Percentiles rank a stretch among this genome's conserved stretches.
phyloP scores from a whole-genome alignment of 2,329 filamentous ascomycete genomes.

The Hypoxylon sp. region DNA sequence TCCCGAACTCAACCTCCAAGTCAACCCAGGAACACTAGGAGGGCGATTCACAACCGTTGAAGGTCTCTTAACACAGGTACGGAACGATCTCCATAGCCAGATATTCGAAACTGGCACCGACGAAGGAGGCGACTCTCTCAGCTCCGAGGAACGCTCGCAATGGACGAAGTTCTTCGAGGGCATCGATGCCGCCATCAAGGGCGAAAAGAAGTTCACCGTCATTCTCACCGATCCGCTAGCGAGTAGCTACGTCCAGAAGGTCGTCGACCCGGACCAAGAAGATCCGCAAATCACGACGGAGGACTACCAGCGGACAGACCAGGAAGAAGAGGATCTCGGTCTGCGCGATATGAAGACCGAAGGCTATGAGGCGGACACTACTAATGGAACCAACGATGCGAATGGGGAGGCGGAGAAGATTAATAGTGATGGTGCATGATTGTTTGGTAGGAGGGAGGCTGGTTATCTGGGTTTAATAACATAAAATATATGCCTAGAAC shows the following conservation, averaged over 20 bases:
- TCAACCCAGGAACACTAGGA: constrained; percentile 94
- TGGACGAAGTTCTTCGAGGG: constrained; percentile 88
- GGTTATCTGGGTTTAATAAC: constrained; percentile 31
- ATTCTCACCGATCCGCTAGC: constrained; percentile 90
- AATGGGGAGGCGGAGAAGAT: constrained; percentile 11
- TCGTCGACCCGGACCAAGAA: constrained; percentile 77
- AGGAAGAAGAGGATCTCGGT: constrained; percentile 95
- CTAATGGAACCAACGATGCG: constrained; percentile 24
- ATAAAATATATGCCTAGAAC: constrained; percentile 44
- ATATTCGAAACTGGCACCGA: constrained; percentile 80
- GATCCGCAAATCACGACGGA: constrained; percentile 87
- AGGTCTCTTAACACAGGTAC: constrained; percentile 91
- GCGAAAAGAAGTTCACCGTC: constrained; percentile 84
- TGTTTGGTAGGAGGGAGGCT: background rate
- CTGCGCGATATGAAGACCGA: constrained; percentile 94
- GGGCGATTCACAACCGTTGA: constrained; percentile 98
- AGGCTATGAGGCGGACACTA: constrained; percentile 77
- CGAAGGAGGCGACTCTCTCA: constrained; percentile 85
- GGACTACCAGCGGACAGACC: constrained; percentile 87
- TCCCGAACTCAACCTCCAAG: constrained; percentile 86
- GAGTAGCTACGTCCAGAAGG: constrained; percentile 92
- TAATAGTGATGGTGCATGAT: constrained; percentile 15
- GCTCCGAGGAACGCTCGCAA: constrained; percentile 72
- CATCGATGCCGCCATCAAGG: constrained; percentile 83
- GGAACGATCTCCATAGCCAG: constrained; percentile 87